Conservation (phyloP, 176 grass and related monocot species). For the Thinopyrum elongatum region DNA sequence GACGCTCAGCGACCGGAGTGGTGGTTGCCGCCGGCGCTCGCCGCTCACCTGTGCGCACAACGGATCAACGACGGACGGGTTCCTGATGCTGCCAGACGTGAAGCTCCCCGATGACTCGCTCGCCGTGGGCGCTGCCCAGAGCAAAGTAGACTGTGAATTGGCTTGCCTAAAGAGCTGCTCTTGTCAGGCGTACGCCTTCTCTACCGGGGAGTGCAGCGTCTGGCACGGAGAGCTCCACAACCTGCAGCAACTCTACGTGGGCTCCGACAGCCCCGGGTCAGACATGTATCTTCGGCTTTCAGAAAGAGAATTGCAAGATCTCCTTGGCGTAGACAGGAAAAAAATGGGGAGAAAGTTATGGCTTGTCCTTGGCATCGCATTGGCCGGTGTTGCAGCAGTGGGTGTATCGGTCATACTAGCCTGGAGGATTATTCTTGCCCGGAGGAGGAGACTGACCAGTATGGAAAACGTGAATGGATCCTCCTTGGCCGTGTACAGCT, state of each 20-base stretch:
- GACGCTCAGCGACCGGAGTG: constrained; percentile 13
- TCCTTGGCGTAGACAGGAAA: background rate
- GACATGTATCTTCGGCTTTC: background rate
- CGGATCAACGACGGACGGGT: background rate
- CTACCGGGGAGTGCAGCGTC: no score
- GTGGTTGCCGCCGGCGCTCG: background rate
- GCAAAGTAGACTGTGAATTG: no score
- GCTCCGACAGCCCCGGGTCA: background rate
- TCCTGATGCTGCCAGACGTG: background rate
- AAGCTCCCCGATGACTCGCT: background rate
- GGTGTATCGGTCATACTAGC: background rate
- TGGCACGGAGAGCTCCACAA: no score
- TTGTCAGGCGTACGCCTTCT: no score
- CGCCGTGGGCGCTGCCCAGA: no score
- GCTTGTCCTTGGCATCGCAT: background rate
- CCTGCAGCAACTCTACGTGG: background rate
- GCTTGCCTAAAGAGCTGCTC: no score
- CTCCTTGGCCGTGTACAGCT: background rate
- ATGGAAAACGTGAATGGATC: background rate
- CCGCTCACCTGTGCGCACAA: background rate
- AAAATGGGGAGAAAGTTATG: no score
- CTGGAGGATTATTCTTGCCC: background rate
- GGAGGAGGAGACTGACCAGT: background rate
- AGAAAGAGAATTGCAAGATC: background rate
- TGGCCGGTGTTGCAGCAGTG: background rate